phyloP scores from a whole-genome alignment of 305 asterid genomes.

The Solanum hybrid region DNA sequence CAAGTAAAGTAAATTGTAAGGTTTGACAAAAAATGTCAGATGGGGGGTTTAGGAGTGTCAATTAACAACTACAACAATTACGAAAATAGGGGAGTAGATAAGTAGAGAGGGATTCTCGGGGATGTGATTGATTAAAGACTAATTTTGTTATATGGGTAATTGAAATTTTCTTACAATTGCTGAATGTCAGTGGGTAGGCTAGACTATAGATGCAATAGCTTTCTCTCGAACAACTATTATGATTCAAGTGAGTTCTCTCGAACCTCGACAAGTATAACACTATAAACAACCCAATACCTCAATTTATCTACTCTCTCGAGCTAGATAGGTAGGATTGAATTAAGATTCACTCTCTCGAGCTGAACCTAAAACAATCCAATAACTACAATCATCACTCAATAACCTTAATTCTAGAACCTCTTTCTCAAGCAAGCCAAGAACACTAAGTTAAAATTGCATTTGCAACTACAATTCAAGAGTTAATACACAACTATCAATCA shows the following conservation, averaged over 20 bases:
- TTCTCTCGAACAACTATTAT: background rate
- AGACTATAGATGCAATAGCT: background rate
- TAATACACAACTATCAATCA: background rate
- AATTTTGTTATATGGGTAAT: background rate
- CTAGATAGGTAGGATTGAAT: background rate
- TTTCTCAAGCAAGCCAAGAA: background rate
- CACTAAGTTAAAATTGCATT: background rate
- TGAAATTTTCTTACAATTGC: background rate
- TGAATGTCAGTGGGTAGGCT: background rate
- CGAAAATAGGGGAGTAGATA: background rate
- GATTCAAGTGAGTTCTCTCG: background rate
- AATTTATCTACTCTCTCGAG: background rate
- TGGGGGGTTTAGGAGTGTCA: background rate
- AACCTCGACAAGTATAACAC: background rate
- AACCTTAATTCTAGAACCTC: background rate
- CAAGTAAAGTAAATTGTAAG: background rate
- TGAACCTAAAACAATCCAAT: background rate
- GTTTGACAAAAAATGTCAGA: background rate
- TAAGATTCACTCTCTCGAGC: background rate
- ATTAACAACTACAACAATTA: too few species aligned
- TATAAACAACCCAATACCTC: background rate
- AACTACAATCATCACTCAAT: background rate
- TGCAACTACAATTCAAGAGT: background rate
- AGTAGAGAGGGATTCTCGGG: background rate
- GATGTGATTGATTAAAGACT: background rate